Conservation (phyloP, 129 eudicot genomes). For the Flaveria robusta region DNA sequence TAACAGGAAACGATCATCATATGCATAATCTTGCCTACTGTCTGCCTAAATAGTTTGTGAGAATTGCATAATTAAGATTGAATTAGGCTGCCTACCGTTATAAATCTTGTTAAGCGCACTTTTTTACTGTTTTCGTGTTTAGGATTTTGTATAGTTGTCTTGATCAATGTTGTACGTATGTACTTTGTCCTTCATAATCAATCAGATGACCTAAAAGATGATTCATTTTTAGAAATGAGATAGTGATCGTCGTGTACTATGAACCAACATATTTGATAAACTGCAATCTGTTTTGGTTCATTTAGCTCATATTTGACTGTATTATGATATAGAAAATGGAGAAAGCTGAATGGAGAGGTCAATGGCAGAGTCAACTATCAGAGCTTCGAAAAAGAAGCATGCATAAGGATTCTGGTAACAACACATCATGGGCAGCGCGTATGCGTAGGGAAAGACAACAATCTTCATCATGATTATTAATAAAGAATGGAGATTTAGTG, state of each 20-base stretch:
- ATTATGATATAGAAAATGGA: slow-evolving; percentile 45
- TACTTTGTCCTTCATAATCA: too few species aligned
- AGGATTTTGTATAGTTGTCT: too few species aligned
- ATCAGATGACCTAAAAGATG: too few species aligned
- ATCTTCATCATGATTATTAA: slow-evolving; percentile 34
- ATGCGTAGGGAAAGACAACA: slow-evolving; percentile 66
- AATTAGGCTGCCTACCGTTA: slow-evolving; percentile 15
- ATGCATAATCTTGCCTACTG: neutral
- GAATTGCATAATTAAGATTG: neutral
- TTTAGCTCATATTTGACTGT: neutral
- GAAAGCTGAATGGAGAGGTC: slow-evolving; percentile 72
- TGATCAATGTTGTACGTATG: too few species aligned
- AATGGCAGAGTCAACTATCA: slow-evolving; percentile 80
- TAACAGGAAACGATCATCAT: neutral
- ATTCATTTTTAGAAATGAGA: neutral
- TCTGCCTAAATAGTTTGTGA: slow-evolving; percentile 1
- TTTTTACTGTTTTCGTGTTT: neutral
- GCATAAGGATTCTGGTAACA: slow-evolving; percentile 51
- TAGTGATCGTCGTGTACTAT: too few species aligned
- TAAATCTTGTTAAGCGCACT: neutral
- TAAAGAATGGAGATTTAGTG: slow-evolving; percentile 18
- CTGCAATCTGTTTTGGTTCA: neutral
- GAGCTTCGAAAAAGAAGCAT: slow-evolving; percentile 69
- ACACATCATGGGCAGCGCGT: slow-evolving; percentile 82
- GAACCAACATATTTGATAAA: neutral